Evolutionary conservation across 768 basidiomycete genomes (phyloP), one percentile per base, ranked within the genome.

Genomic region (Lentinula aciculospora): DNA sequence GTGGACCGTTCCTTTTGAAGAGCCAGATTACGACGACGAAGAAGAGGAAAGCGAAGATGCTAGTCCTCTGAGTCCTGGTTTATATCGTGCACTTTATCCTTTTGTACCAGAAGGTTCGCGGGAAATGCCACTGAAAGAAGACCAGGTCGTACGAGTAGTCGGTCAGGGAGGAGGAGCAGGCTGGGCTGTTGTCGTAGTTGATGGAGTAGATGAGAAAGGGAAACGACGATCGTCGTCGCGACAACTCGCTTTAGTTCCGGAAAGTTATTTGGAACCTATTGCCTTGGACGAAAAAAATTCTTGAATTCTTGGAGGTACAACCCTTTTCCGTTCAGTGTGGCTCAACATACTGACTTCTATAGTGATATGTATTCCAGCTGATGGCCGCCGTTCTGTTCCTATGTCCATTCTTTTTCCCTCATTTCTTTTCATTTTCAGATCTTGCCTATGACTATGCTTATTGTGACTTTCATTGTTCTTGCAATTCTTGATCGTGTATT

Each of bases 31-130:
- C 19, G 60, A 34, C 10, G 51, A 39, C 9, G 51, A 53, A 9
- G 36, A 53, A 17, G 51, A 53, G 12, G 51, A 27, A 10, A 21
- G 27, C 15, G 49, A 53, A 21, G 64, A 63, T 9, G 61, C 37
- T 8, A 61, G 64, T 8, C 69, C 70, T 31, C 70, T 84, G 17
- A 57, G 66, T 2, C 80, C 83, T 0, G 83, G 83, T 0, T 54
- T 79, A 3, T 85, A 85, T 61, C 75, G 77, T 4, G 82, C 83
- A 8, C 15, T 83, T 59, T 85, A 81, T 59, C 71, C 77, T 19
- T 85, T 85, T 58, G 79, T 79, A 40, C 81, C 81, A 0, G 84
- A 85, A 60, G 79, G 83, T 8, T 76, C 79, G 17, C 80, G 80
- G 28, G 84, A 85, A 74, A 83, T 84, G 83, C 73, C 68, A 36